A percentile compares a stretch with the other conserved stretches of the same genome.
phyloP scores from a whole-genome alignment of 768 basidiomycete genomes.

The Sporobolomyces phaffii region DNA sequence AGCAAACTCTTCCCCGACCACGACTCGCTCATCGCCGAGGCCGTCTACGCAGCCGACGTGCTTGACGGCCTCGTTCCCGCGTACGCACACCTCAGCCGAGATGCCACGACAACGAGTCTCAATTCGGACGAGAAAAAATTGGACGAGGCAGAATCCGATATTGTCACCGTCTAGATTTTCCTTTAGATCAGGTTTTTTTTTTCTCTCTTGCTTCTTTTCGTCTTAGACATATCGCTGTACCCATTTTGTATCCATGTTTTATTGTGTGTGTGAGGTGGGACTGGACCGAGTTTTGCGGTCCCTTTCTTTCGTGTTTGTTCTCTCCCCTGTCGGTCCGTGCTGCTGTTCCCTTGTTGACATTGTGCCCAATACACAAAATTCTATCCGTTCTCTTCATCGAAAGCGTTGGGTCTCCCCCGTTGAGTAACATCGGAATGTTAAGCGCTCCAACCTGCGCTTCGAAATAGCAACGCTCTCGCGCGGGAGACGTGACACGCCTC shows the following conservation, averaged over 20 bases:
- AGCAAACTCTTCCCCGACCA: conserved; percentile 30
- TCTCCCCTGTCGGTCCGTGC: no score
- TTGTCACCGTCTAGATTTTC: not conserved
- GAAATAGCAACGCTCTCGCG: no score
- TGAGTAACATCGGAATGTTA: no score
- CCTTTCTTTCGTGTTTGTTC: not conserved
- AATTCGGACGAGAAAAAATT: conserved; percentile 14
- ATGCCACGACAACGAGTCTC: not conserved
- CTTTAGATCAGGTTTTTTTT: no score
- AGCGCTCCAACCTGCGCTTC: no score
- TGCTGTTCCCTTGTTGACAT: no score
- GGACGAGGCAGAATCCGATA: conserved; percentile 3
- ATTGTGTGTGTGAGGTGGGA: not conserved
- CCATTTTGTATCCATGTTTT: no score
- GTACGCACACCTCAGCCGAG: conserved; percentile 21
- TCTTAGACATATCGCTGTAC: not conserved
- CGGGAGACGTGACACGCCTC: no score
- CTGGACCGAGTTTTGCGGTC: not conserved
- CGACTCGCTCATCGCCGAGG: conserved; percentile 21
- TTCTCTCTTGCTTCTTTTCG: not conserved
- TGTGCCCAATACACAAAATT: no score
- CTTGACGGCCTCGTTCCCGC: conserved; percentile 28
- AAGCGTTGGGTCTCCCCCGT: no score
- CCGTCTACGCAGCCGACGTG: conserved; percentile 24
- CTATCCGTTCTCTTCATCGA: no score